phyloP scores from a whole-genome alignment of 768 basidiomycete genomes.

The Agrocybe praecox region DNA sequence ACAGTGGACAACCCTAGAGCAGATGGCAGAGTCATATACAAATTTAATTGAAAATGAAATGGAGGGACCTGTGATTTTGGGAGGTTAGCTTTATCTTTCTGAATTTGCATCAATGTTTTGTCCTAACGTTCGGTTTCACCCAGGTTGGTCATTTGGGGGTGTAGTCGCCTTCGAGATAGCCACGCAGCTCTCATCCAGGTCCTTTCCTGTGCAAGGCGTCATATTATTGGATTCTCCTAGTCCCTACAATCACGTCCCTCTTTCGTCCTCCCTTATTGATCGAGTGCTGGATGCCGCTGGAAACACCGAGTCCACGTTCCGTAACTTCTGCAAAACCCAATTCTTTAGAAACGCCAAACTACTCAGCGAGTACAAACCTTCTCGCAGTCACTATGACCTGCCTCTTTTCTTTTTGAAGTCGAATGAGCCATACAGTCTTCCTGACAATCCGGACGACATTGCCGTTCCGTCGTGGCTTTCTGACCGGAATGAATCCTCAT shows the following conservation, averaged over 20 bases:
- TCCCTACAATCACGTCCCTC: conserved; percentile 51
- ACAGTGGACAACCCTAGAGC: conserved; percentile 48
- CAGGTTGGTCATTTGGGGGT: conserved; percentile 83
- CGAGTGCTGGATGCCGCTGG: conserved; percentile 36
- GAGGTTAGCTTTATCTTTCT: conserved; percentile 44
- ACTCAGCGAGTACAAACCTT: conserved; percentile 44
- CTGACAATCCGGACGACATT: conserved; percentile 14
- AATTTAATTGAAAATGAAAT: conserved; percentile 36
- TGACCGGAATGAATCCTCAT: conserved; percentile 37
- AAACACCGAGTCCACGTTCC: conserved; percentile 29
- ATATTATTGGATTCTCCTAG: conserved; percentile 70
- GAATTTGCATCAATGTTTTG: not conserved
- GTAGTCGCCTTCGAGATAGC: conserved; percentile 70
- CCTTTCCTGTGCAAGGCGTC: conserved; percentile 51
- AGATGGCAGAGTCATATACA: conserved; percentile 59
- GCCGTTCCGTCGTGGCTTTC: conserved; percentile 56
- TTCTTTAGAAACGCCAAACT: conserved; percentile 51
- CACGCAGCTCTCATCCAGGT: conserved; percentile 43
- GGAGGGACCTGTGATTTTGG: conserved; percentile 48
- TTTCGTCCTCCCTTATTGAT: conserved; percentile 57
- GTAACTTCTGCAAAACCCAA: conserved; percentile 43
- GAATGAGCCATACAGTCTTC: conserved; percentile 41
- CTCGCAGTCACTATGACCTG: conserved; percentile 19
- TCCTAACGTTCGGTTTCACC: not conserved
- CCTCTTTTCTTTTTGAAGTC: conserved; percentile 58